Evolutionary conservation across 352 stramenopile species (phyloP).

Genomic region (Pythium brassicae): DNA sequence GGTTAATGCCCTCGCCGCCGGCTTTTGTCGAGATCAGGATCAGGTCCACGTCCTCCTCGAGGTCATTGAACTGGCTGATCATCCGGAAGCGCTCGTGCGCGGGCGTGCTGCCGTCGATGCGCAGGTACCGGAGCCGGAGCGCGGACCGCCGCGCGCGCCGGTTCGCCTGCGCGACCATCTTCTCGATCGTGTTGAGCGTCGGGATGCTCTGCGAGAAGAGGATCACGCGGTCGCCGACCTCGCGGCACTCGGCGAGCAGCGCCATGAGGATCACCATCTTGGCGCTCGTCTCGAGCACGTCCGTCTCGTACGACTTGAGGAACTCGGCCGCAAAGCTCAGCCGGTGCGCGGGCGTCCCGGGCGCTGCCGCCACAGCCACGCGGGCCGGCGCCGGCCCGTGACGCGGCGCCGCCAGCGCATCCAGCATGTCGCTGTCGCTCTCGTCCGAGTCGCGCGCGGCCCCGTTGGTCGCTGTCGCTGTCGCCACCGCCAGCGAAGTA

Average conservation of each 20-base stretch:
- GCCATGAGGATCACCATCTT: slow-evolving; percentile 88
- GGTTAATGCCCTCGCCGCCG: slow-evolving; percentile 84
- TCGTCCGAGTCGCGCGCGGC: slow-evolving; percentile 17
- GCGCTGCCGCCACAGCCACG: neutral
- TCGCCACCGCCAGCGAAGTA: no score
- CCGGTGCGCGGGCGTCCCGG: slow-evolving; percentile 28
- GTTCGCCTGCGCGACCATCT: slow-evolving; percentile 68
- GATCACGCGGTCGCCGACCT: slow-evolving; percentile 79
- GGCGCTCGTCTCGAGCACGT: slow-evolving; percentile 61
- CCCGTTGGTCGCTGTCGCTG: no score
- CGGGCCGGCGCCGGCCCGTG: neutral
- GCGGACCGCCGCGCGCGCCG: slow-evolving; percentile 34
- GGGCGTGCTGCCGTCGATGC: slow-evolving; percentile 79
- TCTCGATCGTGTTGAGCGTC: slow-evolving; percentile 76
- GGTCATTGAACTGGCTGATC: slow-evolving; percentile 82
- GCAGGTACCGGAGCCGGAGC: slow-evolving; percentile 57
- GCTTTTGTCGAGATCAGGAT: slow-evolving; percentile 89
- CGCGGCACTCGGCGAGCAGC: slow-evolving; percentile 61
- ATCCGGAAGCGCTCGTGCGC: slow-evolving; percentile 76
- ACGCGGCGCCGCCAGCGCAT: slow-evolving; percentile 18
- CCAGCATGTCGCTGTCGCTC: slow-evolving; percentile 40
- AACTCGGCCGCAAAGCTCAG: slow-evolving; percentile 70
- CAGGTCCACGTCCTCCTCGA: slow-evolving; percentile 72
- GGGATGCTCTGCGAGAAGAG: slow-evolving; percentile 89
- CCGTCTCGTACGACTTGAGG: slow-evolving; percentile 48